phyloP scores from a whole-genome alignment of 2,329 filamentous ascomycete species.

The Tolypocladium tropicale region DNA sequence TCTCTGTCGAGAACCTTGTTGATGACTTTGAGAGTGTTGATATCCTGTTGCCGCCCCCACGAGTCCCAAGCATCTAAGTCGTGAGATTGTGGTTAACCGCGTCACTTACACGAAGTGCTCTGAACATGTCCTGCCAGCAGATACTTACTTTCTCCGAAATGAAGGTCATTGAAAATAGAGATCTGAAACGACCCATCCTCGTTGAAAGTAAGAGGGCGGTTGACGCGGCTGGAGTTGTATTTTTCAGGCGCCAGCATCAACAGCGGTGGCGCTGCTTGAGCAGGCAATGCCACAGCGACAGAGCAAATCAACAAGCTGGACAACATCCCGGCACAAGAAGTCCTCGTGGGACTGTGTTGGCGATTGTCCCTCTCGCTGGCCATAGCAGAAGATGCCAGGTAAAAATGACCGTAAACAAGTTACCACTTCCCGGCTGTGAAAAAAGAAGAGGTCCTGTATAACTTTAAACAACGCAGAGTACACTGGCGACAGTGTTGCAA shows the following conservation, averaged over 20 bases:
- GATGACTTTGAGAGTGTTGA: slow-evolving; percentile 46
- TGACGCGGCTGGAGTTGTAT: background rate
- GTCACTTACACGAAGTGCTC: background rate
- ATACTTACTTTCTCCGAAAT: slow-evolving; percentile 56
- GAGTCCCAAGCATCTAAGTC: slow-evolving; percentile 33
- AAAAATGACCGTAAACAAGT: too few species aligned
- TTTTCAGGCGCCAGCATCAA: background rate
- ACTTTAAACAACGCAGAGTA: background rate
- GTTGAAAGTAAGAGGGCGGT: slow-evolving; percentile 20
- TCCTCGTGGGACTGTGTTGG: background rate
- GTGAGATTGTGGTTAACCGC: background rate
- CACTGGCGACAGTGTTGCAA: background rate
- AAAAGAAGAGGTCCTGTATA: background rate
- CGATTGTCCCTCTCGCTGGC: background rate
- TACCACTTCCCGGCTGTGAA: background rate
- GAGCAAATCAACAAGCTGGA: too few species aligned
- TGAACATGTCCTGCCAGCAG: too few species aligned
- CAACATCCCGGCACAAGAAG: background rate
- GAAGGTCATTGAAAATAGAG: slow-evolving; percentile 57
- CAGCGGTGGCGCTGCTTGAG: background rate
- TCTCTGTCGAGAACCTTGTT: slow-evolving; percentile 47
- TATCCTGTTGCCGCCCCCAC: slow-evolving; percentile 42
- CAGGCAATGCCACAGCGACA: background rate
- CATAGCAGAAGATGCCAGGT: background rate
- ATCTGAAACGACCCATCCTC: slow-evolving; percentile 38